Evolutionary conservation across 2,329 filamentous ascomycete species (phyloP), one percentile per base, ranked within the genome.

Genomic region (Xylaria sp.): DNA sequence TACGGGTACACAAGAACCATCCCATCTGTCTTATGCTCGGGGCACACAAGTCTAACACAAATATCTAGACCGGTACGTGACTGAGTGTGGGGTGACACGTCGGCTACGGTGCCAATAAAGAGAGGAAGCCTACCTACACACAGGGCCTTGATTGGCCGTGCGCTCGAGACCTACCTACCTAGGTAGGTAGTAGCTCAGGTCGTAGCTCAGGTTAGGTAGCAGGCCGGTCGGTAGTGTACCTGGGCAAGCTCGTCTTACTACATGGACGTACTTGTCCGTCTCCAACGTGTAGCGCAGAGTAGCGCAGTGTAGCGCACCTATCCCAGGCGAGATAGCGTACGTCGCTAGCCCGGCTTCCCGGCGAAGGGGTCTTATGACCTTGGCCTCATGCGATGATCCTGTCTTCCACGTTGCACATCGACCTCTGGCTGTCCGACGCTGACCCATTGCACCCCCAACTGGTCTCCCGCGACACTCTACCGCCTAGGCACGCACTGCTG

Each of bases 311-410:
- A 54, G n/a, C 3, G 36, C 29, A 54, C 15, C 29, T 54, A 39
- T 54, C 50, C 31, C n/a, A 15, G 50, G 50, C 10, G 13, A 36
- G 9, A n/a, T 22, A 22, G 54, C 38, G 56, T 11, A 25, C 38
- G 58, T 61, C 44, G 57, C 63, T 64, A 65, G 63, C 63, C 51
- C 60, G 56, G 68, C 56, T 50, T 59, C 31, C 51, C 27, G 31
- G 50, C 25, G 22, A 44, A 62, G 61, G 54, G 71, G 74, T 75
- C 74, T 71, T 72, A 75, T 75, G 74, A 75, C 74, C 73, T 72
- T 51, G 62, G 69, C 42, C 67, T 69, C 69, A 72, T 73, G 71
- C 67, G 63, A 71, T 71, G 73, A 74, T 75, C 73, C 72, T 71
- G 66, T 68, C 70, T 55, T 61, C 62, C 63, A 66, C 65, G 61